Percentiles rank a stretch among this genome's conserved stretches.
Evolutionary conservation across 768 basidiomycete species (phyloP).

Genomic region (Kockovaella imperatae): DNA sequence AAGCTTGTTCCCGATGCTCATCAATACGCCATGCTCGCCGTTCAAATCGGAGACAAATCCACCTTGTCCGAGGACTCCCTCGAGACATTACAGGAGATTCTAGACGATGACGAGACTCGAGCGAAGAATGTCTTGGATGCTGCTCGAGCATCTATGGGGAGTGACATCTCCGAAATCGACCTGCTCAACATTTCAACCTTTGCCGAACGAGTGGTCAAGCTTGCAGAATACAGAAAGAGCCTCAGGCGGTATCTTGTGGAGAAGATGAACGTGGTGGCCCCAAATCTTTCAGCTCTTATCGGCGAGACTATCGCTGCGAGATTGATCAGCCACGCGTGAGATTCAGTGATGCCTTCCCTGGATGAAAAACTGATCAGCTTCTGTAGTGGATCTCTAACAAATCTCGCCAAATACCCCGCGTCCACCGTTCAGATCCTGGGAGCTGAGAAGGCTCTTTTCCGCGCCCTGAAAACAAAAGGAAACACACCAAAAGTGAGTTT

Average conservation of each 20-base stretch:
- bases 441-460: constrained; percentile 95
- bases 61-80: constrained; percentile 60
- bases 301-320: constrained; percentile 88
- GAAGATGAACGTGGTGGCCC: constrained; percentile 97
- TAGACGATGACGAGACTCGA: constrained; percentile 74
- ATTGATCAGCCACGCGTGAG: constrained; percentile 77
- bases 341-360: neutral
- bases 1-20: constrained; percentile 82
- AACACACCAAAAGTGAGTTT: constrained; percentile 83
- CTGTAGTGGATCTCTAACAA: constrained; percentile 71
- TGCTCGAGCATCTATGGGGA: constrained; percentile 88
- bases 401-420: constrained; percentile 95
- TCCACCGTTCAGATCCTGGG: constrained; percentile 97
- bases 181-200: constrained; percentile 92
- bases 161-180: constrained; percentile 80
- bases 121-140: constrained; percentile 95
- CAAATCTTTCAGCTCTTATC: constrained; percentile 79
- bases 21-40: constrained; percentile 76
- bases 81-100: constrained; percentile 63
- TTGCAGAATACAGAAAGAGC: constrained; percentile 88
- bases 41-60: constrained; percentile 86
- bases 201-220: constrained; percentile 78
- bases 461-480: constrained; percentile 95
- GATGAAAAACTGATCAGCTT: neutral
- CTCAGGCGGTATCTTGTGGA: constrained; percentile 78